Conservation (phyloP, 2,329 filamentous ascomycete species). For the Xylaria sp. region DNA sequence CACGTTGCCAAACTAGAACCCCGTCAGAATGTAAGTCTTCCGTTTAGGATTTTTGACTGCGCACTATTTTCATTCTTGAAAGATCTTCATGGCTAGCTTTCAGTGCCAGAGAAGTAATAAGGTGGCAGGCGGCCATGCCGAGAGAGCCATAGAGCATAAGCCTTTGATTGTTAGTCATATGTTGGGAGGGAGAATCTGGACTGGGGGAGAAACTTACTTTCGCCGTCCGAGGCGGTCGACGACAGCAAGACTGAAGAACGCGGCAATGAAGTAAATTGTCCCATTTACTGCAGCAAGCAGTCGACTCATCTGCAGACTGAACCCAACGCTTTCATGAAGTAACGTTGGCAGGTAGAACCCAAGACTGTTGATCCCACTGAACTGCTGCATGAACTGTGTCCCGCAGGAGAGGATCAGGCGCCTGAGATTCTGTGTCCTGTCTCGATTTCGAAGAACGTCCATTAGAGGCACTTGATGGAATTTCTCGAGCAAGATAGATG, state of each 20-base stretch:
- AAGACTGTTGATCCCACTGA: conserved; percentile 57
- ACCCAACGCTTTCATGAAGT: conserved; percentile 65
- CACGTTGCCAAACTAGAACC: conserved; percentile 51
- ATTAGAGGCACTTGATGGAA: conserved; percentile 48
- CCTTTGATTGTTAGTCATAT: conserved; percentile 13
- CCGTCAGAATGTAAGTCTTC: conserved; percentile 27
- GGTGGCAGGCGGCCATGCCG: conserved; percentile 51
- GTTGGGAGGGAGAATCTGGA: background rate
- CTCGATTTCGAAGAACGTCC: conserved; percentile 53
- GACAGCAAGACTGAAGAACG: conserved; percentile 53
- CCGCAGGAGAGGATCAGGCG: conserved; percentile 56
- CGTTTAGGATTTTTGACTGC: background rate
- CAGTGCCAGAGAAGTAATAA: conserved; percentile 53
- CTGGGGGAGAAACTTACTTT: conserved; percentile 44
- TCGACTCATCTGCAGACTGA: conserved; percentile 55
- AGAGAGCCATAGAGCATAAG: conserved; percentile 55
- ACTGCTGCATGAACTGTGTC: conserved; percentile 60
- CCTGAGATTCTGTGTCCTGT: conserved; percentile 54
- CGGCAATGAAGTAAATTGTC: conserved; percentile 53
- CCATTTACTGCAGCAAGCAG: conserved; percentile 65
- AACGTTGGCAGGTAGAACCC: conserved; percentile 65
- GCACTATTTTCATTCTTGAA: conserved; percentile 44
- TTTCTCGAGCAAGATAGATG: conserved; percentile 52
- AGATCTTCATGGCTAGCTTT: conserved; percentile 49
- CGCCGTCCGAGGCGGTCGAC: conserved; percentile 56